Conservation (phyloP, 2,329 filamentous ascomycete genomes). For the Tolypocladium capitatum region DNA sequence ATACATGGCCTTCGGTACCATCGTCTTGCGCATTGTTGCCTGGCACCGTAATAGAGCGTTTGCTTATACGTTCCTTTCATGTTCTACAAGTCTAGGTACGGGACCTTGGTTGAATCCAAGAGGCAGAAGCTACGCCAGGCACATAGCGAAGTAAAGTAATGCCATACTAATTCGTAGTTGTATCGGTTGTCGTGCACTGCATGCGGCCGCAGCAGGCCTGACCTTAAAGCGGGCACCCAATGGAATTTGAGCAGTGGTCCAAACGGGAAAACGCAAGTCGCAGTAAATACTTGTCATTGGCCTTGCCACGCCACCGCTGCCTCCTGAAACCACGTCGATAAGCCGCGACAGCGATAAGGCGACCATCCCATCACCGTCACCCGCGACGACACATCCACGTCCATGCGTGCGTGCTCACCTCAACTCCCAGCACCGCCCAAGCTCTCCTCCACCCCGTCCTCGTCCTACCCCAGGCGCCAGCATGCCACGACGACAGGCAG, state of each 20-base stretch:
- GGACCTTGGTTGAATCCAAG: neutral
- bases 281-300: too few relatives aligned
- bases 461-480: constrained; percentile 2
- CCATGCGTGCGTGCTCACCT: neutral
- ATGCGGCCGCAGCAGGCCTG: too few relatives aligned
- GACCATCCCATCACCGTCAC: neutral
- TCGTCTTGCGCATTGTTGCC: neutral
- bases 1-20: neutral
- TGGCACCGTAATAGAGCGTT: too few relatives aligned
- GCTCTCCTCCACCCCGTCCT: neutral
- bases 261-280: neutral
- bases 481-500: constrained; percentile 32
- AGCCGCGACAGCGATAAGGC: neutral
- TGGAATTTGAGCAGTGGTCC: neutral
- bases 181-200: neutral
- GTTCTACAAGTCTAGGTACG: neutral
- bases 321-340: neutral
- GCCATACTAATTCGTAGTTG: neutral
- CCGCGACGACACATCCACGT: neutral
- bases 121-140: neutral
- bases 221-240: neutral
- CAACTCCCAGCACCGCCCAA: neutral
- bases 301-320: neutral
- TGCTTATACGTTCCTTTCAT: too few relatives aligned
- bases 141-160: neutral